A percentile compares a stretch with the other conserved stretches of the same genome.
Evolutionary conservation across 2,329 filamentous ascomycete genomes (phyloP).

Genomic region (Westerdykella sp.): DNA sequence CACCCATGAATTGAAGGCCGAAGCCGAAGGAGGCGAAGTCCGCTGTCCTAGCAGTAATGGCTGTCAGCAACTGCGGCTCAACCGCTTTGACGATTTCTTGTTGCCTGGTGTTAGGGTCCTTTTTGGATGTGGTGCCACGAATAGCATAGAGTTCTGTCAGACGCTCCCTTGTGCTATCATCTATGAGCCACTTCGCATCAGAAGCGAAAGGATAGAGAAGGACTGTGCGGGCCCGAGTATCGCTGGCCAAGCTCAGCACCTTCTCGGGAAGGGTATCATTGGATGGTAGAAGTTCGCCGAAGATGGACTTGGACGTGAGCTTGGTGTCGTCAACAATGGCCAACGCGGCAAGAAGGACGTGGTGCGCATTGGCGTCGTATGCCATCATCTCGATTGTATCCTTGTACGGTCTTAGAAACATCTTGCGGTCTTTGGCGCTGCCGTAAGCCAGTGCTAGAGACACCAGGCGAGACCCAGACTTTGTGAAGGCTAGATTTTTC

Average conservation of each 20-base stretch:
- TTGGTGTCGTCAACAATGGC: slow-evolving; percentile 95
- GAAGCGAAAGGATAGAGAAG: slow-evolving; percentile 76
- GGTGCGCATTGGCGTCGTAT: slow-evolving; percentile 69
- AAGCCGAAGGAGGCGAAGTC: slow-evolving; percentile 70
- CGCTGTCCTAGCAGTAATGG: slow-evolving; percentile 61
- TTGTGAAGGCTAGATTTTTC: slow-evolving; percentile 95
- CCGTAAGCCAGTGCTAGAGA: slow-evolving; percentile 78
- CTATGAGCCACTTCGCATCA: slow-evolving; percentile 56
- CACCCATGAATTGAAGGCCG: slow-evolving; percentile 78
- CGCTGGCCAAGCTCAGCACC: slow-evolving; percentile 58
- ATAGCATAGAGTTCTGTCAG: slow-evolving; percentile 73
- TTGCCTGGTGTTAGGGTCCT: slow-evolving; percentile 70
- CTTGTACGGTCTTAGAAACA: slow-evolving; percentile 82
- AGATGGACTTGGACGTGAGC: slow-evolving; percentile 75
- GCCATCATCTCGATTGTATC: slow-evolving; percentile 83
- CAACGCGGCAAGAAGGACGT: slow-evolving; percentile 76
- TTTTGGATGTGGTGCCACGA: slow-evolving; percentile 82
- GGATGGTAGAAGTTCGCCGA: slow-evolving; percentile 68
- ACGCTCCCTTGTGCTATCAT: slow-evolving; percentile 58
- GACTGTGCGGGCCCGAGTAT: slow-evolving; percentile 58
- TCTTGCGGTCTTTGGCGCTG: slow-evolving; percentile 85
- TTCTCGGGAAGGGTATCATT: slow-evolving; percentile 53
- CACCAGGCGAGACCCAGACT: slow-evolving; percentile 74
- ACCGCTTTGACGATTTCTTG: slow-evolving; percentile 69
- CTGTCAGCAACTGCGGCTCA: slow-evolving; percentile 67